Evolutionary conservation across 352 stramenopile genomes (phyloP), one percentile per base, ranked within the genome.

Genomic region (Pythium periplocum): DNA sequence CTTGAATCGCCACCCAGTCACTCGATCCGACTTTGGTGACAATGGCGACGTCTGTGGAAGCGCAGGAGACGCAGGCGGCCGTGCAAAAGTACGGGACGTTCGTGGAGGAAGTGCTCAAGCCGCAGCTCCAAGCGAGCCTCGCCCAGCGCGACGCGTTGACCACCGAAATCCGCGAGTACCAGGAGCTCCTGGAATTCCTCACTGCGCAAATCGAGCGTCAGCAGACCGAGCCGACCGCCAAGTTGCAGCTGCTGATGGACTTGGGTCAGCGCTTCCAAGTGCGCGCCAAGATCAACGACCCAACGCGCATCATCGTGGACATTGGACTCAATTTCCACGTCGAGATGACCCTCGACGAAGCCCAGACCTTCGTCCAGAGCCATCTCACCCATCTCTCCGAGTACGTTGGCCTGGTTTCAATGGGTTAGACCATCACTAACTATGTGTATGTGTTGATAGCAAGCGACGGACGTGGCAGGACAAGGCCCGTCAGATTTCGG

Each of bases 311-410:
- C 33, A 84, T 63, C 4, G 73, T 92, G 30, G 81, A 88, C 51
- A 65, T 92, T 34, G 81, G 81, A 0, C 75, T 92, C 26, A 71
- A 84, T 50, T 88, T 90, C 53, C 75, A 90, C 62, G 78, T 76
- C 42, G 78, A 92, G 60, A 92, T 92, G 81, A 88, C 78, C 17
- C 54, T 86, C 4, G 30, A 59, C 1, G 82, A 92, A 55, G 82
- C 82, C 31, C 61, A 66, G 36, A 45, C 34, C 4, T 92, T 89
- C 59, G 74, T 88, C 45, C 53, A 68, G 37, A 54, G 55, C 4
- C 81, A 92, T 43, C 51, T 92, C 2, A 43, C 55, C 50, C 57
- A 83, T 48, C 59, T 91, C 31, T 59, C 62, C 38, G 58, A 71
- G 81, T 91, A 71, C 53, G 63, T 55, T 11, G 17, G 9, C 32